Evolutionary conservation across 2,329 filamentous ascomycete species (phyloP).

Genomic region (Sporothrix luriei): DNA sequence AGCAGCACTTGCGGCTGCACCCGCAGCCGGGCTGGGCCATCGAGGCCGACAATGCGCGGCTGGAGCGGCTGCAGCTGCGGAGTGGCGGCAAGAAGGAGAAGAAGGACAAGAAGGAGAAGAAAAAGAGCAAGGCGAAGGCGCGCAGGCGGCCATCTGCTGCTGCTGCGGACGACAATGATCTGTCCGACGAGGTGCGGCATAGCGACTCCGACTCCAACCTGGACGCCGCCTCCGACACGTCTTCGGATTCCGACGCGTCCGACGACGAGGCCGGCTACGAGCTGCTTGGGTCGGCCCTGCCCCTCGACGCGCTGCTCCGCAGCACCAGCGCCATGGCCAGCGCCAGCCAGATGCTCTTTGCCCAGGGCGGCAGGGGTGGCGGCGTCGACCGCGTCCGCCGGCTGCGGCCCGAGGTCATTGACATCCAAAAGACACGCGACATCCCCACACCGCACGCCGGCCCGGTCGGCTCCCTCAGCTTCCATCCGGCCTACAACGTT

Average conservation of each 20-base stretch:
- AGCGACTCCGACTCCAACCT: conserved; percentile 22
- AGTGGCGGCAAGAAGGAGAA: conserved; percentile 27
- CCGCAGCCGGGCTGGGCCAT: conserved; percentile 64
- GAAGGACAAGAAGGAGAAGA: background rate
- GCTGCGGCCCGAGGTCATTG: conserved; percentile 81
- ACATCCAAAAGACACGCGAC: conserved; percentile 87
- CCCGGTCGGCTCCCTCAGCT: conserved; percentile 78
- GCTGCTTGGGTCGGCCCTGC: conserved; percentile 66
- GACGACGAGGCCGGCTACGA: conserved; percentile 50
- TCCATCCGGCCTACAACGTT: conserved; percentile 86
- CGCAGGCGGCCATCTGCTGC: conserved; percentile 47
- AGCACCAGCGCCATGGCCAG: conserved; percentile 69
- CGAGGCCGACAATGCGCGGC: conserved; percentile 53
- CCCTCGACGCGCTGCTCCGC: conserved; percentile 78
- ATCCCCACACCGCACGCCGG: conserved; percentile 77
- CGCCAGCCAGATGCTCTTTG: conserved; percentile 35
- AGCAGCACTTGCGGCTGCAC: conserved; percentile 69
- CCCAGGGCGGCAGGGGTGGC: conserved; percentile 39
- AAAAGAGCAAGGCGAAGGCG: conserved; percentile 47
- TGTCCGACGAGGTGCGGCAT: conserved; percentile 36
- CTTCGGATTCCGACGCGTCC: conserved; percentile 36
- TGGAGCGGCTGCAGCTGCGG: conserved; percentile 48
- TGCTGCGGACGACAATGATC: conserved; percentile 6
- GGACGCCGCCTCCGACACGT: conserved; percentile 9
- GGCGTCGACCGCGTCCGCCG: conserved; percentile 59